Evolutionary conservation across 2,329 filamentous ascomycete genomes (phyloP), one percentile per base, ranked within the genome.

Genomic region (Exophiala spinifera): DNA sequence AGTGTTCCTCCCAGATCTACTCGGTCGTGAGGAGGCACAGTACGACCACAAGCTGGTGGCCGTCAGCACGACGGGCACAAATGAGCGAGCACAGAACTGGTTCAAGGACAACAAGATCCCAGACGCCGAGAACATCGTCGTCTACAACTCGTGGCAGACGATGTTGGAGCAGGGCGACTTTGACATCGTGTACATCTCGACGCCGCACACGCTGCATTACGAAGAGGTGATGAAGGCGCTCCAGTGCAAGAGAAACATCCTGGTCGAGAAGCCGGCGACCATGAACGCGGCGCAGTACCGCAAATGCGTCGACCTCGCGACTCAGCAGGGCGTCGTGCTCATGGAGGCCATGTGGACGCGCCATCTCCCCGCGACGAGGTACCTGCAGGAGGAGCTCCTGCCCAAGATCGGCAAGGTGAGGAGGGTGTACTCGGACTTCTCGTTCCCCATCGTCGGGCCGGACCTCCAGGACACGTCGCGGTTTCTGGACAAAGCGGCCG

Each of bases 401-500:
- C 82, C 1, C 79, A 88, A 64, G 80, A 78, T 51, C 75, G 82
- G 51, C 82, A 77, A 62, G 75, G 79, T 37, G 79, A 84, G 64
- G 74, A 79, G 65, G 31, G 60, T 66, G 15, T 65, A 57, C 50
- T 54, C 65, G 37, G 65, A 67, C 21, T 64, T 65, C 57, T 63
- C 60, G 17, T 63, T 67, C 37, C 65, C 65, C 13, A 65, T 66
- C 37, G 59, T 61, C 23, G 55, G 53, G 14, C 53, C 61, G 6
- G 64, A 66, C 39, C 50, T 66, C 15, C 46, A 48, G 10, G 56
- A 61, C 36, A 52, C 54, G 47, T 78, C 91, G 74, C 84, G 90
- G 51, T 91, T 95, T 82, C 81, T 95, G 59, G 95, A 94, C 71
- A 79, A 80, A 19, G 85, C 91, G 64, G 79, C 95, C 40, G 90